Base-by-base conservation (phyloP, 495 filamentous ascomycete genomes). In the Penicillium dipodomyicola region DNA sequence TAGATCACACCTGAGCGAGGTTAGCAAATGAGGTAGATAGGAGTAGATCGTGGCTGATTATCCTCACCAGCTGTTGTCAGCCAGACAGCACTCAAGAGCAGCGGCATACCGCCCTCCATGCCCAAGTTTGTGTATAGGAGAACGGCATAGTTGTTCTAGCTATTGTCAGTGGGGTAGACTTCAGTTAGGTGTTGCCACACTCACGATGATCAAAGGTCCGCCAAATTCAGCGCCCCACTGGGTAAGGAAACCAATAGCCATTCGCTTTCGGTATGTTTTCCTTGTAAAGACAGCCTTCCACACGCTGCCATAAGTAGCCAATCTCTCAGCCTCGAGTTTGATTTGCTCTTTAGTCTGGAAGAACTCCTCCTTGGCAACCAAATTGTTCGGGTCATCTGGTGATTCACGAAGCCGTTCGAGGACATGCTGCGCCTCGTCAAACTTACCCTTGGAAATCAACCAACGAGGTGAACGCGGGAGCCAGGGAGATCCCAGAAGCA, bases 41-140 rank as follows among this genome's bases (percentile, higher is more conserved):
- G 10, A 22, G 47, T 15, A 22, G 15, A 35, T 35, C 1, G 9
- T 39, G 10, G 10, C 22, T 17, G 29, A 5, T 54, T 42, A 5
- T 11, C 14, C 65, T 59, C 57, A 72, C 70, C 72, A 40, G 77
- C 72, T 17, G 72, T 71, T 19, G 77, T 77, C 39, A 78, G 63
- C 76, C 77, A 81, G 12, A 78, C 53, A 15, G 76, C 73, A 56
- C 67, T 71, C n/a, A 82, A 63, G 4, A 82, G 67, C n/a, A 82
- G 57, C 17, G 79, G 79, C 65, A 74, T 75, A 23, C 60, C 65
- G 30, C 71, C 72, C 6, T 61, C 69, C 59, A 77, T 66, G 29
- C 79, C 79, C 8, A 82, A 68, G 22, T 68, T 72, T 4, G 62
- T 69, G 61, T 79, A 82, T n/a, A 82, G 58, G 12, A 82, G 52